These are phyloP conservation scores for Adansonia madagascariensis DNA, from an alignment of 441 rosid species.

Conservation along the genomic window DNA sequence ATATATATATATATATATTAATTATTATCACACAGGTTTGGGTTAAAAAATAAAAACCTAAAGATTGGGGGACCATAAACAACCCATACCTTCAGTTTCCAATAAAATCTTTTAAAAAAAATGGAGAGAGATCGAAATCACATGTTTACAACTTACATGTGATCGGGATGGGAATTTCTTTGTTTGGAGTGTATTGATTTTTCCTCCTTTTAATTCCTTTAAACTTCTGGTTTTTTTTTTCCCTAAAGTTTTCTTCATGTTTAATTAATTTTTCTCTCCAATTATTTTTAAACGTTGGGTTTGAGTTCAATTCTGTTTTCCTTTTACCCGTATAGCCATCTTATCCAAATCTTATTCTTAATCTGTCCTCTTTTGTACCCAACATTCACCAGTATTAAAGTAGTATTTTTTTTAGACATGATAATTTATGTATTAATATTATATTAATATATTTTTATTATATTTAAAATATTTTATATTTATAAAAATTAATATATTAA, in stretches of 20 bases:
- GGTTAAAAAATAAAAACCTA: background rate
- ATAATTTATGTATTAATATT: too few species aligned
- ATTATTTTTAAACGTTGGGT: background rate
- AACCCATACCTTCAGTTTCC: slow-evolving; percentile 56
- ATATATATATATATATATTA: background rate
- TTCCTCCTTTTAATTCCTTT: background rate
- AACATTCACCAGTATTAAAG: slow-evolving; percentile 50
- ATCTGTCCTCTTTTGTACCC: slow-evolving; percentile 32
- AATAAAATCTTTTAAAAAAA: slow-evolving; percentile 13
- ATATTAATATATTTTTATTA: too few species aligned
- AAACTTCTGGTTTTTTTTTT: background rate
- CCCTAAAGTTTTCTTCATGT: background rate
- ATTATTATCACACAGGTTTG: slow-evolving; percentile 13
- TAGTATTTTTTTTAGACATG: background rate
- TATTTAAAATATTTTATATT: too few species aligned
- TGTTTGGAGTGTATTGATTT: slow-evolving; percentile 20
- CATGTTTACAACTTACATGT: slow-evolving; percentile 53
- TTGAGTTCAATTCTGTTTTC: background rate
- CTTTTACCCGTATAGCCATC: background rate
- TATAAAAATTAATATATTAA: too few species aligned
- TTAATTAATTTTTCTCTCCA: background rate
- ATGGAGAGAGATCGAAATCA: slow-evolving; percentile 35
- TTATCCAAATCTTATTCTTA: background rate
- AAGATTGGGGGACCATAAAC: slow-evolving; percentile 57
- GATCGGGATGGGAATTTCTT: slow-evolving; percentile 41